Conservation (phyloP, 169 alveolate species). For the Plasmodium gonderi region DNA sequence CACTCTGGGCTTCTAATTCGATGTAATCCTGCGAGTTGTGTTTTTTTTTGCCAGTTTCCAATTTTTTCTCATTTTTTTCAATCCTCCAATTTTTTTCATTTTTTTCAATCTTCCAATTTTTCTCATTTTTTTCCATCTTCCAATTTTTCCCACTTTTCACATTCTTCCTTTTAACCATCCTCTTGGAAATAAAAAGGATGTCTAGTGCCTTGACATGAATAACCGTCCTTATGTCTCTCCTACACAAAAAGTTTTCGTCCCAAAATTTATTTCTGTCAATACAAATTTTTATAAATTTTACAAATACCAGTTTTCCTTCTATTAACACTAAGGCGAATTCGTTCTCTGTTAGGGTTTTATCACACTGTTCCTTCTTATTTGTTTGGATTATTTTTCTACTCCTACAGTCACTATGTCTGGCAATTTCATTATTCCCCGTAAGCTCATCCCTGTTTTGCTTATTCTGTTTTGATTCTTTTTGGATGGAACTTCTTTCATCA, state of each 20-base stretch:
- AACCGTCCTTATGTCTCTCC: constrained; percentile 90
- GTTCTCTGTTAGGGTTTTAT: neutral
- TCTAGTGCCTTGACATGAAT: constrained; percentile 80
- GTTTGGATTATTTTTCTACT: neutral
- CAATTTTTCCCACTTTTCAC: neutral
- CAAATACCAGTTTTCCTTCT: constrained; percentile 86
- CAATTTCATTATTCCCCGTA: neutral
- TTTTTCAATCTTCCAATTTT: neutral
- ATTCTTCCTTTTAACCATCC: constrained; percentile 27
- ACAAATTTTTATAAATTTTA: constrained; percentile 86
- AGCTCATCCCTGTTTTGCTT: neutral
- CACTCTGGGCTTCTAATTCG: neutral
- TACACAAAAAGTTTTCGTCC: constrained; percentile 88
- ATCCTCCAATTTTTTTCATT: neutral
- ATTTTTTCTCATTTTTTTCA: neutral
- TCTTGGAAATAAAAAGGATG: constrained; percentile 76
- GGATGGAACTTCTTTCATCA: neutral
- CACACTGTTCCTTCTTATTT: constrained; percentile 36
- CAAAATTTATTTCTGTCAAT: constrained; percentile 91
- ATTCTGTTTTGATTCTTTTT: neutral
- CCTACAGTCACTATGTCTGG: neutral
- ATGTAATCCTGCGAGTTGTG: neutral
- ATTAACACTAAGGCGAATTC: constrained; percentile 78
- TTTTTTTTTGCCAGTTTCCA: neutral
- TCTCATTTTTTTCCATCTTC: neutral